phyloP scores from a whole-genome alignment of 352 stramenopile species.

The Globisporangium splendens region DNA sequence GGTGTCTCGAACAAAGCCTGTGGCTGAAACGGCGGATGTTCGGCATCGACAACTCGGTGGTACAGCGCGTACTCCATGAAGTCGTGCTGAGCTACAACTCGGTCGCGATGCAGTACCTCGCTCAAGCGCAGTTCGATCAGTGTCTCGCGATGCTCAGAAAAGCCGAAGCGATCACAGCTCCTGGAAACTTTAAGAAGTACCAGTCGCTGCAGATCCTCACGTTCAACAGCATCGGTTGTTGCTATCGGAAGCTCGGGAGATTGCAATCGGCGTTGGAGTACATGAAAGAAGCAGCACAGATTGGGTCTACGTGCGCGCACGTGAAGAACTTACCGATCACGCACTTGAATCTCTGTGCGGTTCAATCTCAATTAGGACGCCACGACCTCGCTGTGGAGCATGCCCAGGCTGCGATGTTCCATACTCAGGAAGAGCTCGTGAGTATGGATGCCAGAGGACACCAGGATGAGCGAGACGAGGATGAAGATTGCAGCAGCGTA shows the following conservation, averaged over 20 bases:
- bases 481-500: background rate
- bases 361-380: conserved; percentile 67
- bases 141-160: conserved; percentile 72
- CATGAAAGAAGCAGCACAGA: conserved; percentile 59
- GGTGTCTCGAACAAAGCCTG: conserved; percentile 68
- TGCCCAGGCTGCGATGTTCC: conserved; percentile 75
- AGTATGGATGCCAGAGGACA: conserved; percentile 26
- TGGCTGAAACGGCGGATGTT: conserved; percentile 81
- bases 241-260: conserved; percentile 74
- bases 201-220: conserved; percentile 78
- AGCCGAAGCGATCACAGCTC: conserved; percentile 59
- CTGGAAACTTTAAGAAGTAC: conserved; percentile 59
- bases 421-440: conserved; percentile 79
- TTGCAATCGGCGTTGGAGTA: conserved; percentile 74
- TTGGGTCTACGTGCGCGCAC: conserved; percentile 46
- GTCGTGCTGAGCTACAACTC: conserved; percentile 76
- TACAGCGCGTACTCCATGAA: conserved; percentile 51
- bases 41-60: conserved; percentile 49
- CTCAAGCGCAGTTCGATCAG: conserved; percentile 48
- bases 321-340: conserved; percentile 82
- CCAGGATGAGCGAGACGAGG: conserved; percentile 11
- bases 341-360: conserved; percentile 77
- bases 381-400: conserved; percentile 73
- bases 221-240: conserved; percentile 82
- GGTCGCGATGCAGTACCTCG: conserved; percentile 69